Evolutionary conservation across 208 protist species (phyloP), one percentile per base, ranked within the genome.

Genomic region (Borovskyia barvae): DNA sequence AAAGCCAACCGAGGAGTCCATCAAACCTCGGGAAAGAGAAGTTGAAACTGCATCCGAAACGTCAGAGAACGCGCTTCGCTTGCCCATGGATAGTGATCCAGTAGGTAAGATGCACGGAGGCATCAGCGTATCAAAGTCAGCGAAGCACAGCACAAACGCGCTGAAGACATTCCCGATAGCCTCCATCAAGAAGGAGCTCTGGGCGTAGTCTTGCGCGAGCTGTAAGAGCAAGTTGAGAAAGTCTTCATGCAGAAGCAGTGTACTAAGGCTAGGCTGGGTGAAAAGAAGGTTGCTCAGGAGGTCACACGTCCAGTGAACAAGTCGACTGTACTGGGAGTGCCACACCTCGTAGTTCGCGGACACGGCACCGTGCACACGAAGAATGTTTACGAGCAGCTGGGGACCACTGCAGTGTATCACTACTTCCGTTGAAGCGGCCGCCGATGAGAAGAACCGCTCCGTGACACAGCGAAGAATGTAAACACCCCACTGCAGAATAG

Each of bases 401-500:
- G 89, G 58, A 5, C 76, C 78, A 59, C 72, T 65, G 43, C 63
- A 65, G 12, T 55, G 63, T 32, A 75, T 42, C 43, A 93, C 76
- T 1, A 71, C 12, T 14, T 81, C 68, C 11, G 79, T 58, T 5
- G 75, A 72, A 7, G 70, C 60, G 39, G 43, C 41, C 17, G 70
- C 56, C 11, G 52, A 63, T 20, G 76, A 48, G 14, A 62, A 64
- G 12, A 65, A 58, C 26, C 49, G 11, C 24, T 75, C 66, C 17
- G 80, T 85, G 9, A 82, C 63, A 39, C 72, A 75, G 37, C 72
- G 53, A 12, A 94, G 60, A 26, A 77, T 82, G 60, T 83, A 79
- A 15, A 73, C 66, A 14, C 82, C 88, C 82, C 82, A 92, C 49
- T 90, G 88, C 49, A 86, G 77, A 43, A 92, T 76, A 12, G 41